A percentile compares a stretch with the other conserved stretches of the same genome.
Evolutionary conservation across 2,329 filamentous ascomycete species (phyloP).

Genomic region (Magnaporthiopsis incrustans): DNA sequence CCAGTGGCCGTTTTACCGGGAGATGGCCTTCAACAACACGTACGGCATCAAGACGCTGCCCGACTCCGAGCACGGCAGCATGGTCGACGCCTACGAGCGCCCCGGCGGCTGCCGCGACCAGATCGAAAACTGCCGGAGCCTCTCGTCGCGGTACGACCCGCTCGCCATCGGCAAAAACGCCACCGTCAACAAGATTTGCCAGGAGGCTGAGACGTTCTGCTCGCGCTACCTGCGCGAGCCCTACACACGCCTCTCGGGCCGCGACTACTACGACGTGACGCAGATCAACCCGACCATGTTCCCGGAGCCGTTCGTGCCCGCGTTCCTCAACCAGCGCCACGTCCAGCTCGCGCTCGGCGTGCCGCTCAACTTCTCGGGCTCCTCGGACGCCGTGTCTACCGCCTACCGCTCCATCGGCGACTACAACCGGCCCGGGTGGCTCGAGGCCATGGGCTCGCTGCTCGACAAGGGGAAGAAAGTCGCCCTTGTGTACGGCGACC

Average conservation of each 20-base stretch:
- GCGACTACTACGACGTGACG: constrained; percentile 55
- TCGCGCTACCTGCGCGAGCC: constrained; percentile 46
- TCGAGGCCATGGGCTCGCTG: constrained; percentile 51
- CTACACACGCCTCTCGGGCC: constrained; percentile 43
- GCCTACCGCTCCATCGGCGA: constrained; percentile 48
- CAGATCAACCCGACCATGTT: constrained; percentile 50
- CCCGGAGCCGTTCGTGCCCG: constrained; percentile 50
- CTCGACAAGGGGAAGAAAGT: constrained; percentile 58
- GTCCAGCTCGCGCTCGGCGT: constrained; percentile 55
- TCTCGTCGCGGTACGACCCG: constrained; percentile 30
- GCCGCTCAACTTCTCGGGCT: constrained; percentile 49
- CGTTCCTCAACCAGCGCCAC: constrained; percentile 53
- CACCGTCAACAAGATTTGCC: constrained; percentile 38
- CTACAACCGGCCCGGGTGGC: constrained; percentile 54
- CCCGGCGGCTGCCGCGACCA: constrained; percentile 44
- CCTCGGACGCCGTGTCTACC: constrained; percentile 35
- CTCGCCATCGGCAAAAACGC: constrained; percentile 28
- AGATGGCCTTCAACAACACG: constrained; percentile 55
- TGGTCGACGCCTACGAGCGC: constrained; percentile 36
- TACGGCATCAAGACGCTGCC: constrained; percentile 54
- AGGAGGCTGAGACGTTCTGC: constrained; percentile 46
- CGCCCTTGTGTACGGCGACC: constrained; percentile 61
- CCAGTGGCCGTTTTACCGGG: constrained; percentile 49
- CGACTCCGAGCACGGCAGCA: constrained; percentile 36
- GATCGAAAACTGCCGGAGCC: constrained; percentile 43